Conservation (phyloP, 2,329 filamentous ascomycete genomes). For the Fusarium longipes region DNA sequence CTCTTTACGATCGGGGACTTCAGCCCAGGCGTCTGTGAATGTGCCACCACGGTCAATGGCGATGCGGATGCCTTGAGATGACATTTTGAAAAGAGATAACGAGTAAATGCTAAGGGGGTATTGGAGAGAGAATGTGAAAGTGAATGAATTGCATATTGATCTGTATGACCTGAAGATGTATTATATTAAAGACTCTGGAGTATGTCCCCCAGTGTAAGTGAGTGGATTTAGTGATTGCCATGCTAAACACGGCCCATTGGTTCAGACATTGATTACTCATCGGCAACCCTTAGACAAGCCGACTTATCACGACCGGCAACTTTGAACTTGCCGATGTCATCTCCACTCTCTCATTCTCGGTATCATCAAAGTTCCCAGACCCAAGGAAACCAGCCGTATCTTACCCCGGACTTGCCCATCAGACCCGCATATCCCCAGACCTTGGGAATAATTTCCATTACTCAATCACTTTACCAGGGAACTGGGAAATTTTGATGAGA, state of each 20-base stretch:
- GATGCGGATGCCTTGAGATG: conserved; percentile 44
- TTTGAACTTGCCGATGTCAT: conserved; percentile 8
- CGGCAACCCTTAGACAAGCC: conserved; percentile 19
- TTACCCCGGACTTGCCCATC: conserved; percentile 28
- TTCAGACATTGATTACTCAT: conserved; percentile 12
- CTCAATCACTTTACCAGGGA: conserved; percentile 13
- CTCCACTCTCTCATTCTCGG: conserved; percentile 19
- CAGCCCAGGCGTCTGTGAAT: conserved; percentile 46
- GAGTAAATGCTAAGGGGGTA: background rate
- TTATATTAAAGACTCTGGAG: conserved; percentile 22
- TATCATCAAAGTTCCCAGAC: conserved; percentile 2
- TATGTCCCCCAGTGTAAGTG: conserved; percentile 15
- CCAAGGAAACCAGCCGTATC: conserved; percentile 7
- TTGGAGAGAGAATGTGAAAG: background rate
- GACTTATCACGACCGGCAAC: conserved; percentile 20
- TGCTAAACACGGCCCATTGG: background rate
- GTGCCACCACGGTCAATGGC: conserved; percentile 47
- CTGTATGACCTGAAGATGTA: conserved; percentile 26
- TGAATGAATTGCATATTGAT: background rate
- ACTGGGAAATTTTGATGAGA: conserved; percentile 1
- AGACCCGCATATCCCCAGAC: conserved; percentile 27
- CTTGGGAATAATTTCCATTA: conserved; percentile 23
- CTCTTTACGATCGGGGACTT: conserved; percentile 34
- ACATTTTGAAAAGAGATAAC: conserved; percentile 16
- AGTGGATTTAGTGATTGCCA: background rate